Evolutionary conservation across 2,329 filamentous ascomycete species (phyloP).

Genomic region (Lasiodiplodia sp.): DNA sequence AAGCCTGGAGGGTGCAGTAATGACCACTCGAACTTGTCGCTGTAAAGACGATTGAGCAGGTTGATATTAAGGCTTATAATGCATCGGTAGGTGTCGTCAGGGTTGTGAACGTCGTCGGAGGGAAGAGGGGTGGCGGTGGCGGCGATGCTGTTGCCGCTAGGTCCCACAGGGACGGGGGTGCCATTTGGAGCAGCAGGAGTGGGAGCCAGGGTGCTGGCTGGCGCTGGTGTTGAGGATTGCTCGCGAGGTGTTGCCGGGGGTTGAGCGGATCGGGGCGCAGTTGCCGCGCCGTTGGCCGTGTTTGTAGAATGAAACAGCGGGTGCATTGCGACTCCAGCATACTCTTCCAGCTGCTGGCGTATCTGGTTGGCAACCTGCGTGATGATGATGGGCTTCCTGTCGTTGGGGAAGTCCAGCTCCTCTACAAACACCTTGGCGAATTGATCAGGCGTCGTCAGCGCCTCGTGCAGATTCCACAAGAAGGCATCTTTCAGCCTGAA

Average conservation of each 20-base stretch:
- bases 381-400: conserved; percentile 67
- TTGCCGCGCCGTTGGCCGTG: conserved; percentile 1
- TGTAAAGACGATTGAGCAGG: conserved; percentile 88
- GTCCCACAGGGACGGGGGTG: conserved; percentile 56
- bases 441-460: conserved; percentile 90
- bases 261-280: neutral
- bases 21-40: conserved; percentile 98
- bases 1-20: conserved; percentile 89
- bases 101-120: conserved; percentile 79
- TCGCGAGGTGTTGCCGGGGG: conserved; percentile 46
- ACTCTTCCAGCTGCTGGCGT: conserved; percentile 92
- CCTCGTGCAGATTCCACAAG: conserved; percentile 96
- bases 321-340: conserved; percentile 91
- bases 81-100: conserved; percentile 93
- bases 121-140: conserved; percentile 71
- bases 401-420: conserved; percentile 88
- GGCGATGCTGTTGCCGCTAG: conserved; percentile 56
- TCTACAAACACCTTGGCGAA: conserved; percentile 92
- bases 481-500: conserved; percentile 96
- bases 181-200: conserved; percentile 56
- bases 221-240: conserved; percentile 57
- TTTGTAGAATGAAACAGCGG: conserved; percentile 79
- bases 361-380: conserved; percentile 92
- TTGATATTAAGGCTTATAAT: conserved; percentile 92
- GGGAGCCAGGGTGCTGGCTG: conserved; percentile 37